Percentiles rank a stretch among this genome's conserved stretches.
These are phyloP conservation scores for Zychaea mexicana DNA, from an alignment of 371 early-diverging fungal species.

Conservation along the genomic window DNA sequence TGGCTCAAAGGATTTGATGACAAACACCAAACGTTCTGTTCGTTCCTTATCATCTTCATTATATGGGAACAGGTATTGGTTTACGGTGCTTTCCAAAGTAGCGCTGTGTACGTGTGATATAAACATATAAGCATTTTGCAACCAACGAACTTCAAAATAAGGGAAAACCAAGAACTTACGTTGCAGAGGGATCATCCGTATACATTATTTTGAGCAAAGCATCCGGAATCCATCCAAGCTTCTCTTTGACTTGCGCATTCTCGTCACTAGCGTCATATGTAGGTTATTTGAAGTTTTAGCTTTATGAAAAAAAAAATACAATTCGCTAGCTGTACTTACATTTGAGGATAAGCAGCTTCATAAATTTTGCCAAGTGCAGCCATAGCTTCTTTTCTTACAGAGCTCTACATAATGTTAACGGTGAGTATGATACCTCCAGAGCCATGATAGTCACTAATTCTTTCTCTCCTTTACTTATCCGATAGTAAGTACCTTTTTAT, in stretches of 20 bases:
- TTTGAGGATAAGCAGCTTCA: slow-evolving; percentile 67
- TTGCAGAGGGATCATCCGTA: slow-evolving; percentile 77
- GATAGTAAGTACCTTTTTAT: slow-evolving; percentile 71
- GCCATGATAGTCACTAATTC: background rate
- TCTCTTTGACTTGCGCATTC: slow-evolving; percentile 12
- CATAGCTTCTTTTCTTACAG: slow-evolving; percentile 77
- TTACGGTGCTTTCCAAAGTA: slow-evolving; percentile 43
- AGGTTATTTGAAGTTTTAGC: no score
- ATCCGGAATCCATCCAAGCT: slow-evolving; percentile 86
- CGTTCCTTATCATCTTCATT: slow-evolving; percentile 53
- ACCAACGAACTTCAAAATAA: background rate
- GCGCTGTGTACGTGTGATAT: no score
- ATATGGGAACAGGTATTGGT: slow-evolving; percentile 36
- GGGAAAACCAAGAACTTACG: slow-evolving; percentile 38
- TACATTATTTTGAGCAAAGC: slow-evolving; percentile 77
- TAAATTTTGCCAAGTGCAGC: slow-evolving; percentile 71
- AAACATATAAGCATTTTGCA: background rate
- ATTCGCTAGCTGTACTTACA: slow-evolving; percentile 52
- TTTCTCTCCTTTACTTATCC: background rate
- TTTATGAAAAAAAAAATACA: no score
- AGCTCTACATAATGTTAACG: slow-evolving; percentile 29
- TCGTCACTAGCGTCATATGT: background rate
- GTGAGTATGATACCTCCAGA: background rate
- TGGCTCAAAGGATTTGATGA: slow-evolving; percentile 50
- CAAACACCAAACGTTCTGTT: slow-evolving; percentile 58